Evolutionary conservation across 1,284 basidiomycete genomes (phyloP).

Genomic region (Cerrena zonata): DNA sequence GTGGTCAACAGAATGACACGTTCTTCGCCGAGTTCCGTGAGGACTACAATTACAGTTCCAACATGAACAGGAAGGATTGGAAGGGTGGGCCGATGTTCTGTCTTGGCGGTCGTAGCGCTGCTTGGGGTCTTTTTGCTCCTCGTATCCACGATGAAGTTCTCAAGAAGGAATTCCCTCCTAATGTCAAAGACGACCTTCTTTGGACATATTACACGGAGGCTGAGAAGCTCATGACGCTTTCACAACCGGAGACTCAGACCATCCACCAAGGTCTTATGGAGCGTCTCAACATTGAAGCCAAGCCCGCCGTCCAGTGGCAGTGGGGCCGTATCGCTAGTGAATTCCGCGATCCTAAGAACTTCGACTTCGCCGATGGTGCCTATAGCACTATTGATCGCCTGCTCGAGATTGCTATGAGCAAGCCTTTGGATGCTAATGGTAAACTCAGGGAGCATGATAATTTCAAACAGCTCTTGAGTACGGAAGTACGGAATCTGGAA

Average conservation of each 20-base stretch:
- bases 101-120: slow-evolving; percentile 13
- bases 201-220: slow-evolving; percentile 1
- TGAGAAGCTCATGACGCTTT: slow-evolving; percentile 12
- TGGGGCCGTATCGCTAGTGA: slow-evolving; percentile 19
- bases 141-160: slow-evolving; percentile 14
- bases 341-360: slow-evolving; percentile 14
- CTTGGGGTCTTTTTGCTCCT: slow-evolving; percentile 17
- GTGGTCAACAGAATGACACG: slow-evolving; percentile 16
- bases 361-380: slow-evolving; percentile 16
- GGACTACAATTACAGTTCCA: slow-evolving; percentile 6
- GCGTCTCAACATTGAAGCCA: slow-evolving; percentile 12
- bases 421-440: slow-evolving; percentile 2
- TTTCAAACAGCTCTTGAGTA: slow-evolving; percentile 14
- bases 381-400: slow-evolving; percentile 18
- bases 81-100: slow-evolving; percentile 12
- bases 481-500: slow-evolving; percentile 11
- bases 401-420: slow-evolving; percentile 18
- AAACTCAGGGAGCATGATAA: not conserved
- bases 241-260: slow-evolving; percentile 9
- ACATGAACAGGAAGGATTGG: slow-evolving; percentile 9
- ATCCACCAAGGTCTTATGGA: slow-evolving; percentile 16
- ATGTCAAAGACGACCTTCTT: not conserved
- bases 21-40: slow-evolving; percentile 16
- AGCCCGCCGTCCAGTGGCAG: slow-evolving; percentile 12
- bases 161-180: slow-evolving; percentile 2